Conservation (phyloP, 1,284 basidiomycete species). For the Bondarzewia mesenterica region DNA sequence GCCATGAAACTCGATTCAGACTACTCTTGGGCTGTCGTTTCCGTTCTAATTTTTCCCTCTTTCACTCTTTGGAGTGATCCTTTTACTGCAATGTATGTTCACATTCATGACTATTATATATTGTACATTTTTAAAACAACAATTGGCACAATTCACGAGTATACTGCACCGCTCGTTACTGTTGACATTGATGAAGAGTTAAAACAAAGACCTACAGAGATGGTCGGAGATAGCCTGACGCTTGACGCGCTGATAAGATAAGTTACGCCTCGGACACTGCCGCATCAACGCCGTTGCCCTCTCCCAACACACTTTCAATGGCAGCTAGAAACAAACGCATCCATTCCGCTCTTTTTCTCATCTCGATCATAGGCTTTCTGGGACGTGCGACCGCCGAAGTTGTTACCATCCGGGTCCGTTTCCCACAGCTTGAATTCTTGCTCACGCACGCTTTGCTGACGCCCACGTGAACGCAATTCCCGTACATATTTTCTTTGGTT, state of each 20-base stretch:
- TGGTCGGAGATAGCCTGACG: not conserved
- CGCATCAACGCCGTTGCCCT: not conserved
- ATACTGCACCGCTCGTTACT: too few relatives aligned
- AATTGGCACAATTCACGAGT: too few relatives aligned
- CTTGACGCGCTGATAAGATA: not conserved
- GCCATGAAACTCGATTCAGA: slow-evolving; percentile 23
- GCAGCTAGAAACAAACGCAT: not conserved
- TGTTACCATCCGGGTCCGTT: not conserved
- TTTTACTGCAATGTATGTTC: too few relatives aligned
- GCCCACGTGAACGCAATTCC: not conserved
- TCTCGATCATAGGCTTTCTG: not conserved
- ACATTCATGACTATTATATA: too few relatives aligned
- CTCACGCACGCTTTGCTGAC: not conserved
- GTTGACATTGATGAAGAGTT: too few relatives aligned
- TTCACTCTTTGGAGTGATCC: slow-evolving; percentile 15
- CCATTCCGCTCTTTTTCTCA: not conserved
- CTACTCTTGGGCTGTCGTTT: slow-evolving; percentile 21
- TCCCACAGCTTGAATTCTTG: not conserved
- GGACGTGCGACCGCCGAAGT: not conserved
- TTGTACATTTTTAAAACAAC: too few relatives aligned
- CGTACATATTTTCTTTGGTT: too few relatives aligned
- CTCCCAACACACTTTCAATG: too few relatives aligned
- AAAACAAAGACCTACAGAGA: too few relatives aligned
- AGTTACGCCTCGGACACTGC: not conserved
- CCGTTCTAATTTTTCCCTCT: slow-evolving; percentile 14